Conservation (phyloP, 352 stramenopile genomes). For the Peronosclerospora sorghi region DNA sequence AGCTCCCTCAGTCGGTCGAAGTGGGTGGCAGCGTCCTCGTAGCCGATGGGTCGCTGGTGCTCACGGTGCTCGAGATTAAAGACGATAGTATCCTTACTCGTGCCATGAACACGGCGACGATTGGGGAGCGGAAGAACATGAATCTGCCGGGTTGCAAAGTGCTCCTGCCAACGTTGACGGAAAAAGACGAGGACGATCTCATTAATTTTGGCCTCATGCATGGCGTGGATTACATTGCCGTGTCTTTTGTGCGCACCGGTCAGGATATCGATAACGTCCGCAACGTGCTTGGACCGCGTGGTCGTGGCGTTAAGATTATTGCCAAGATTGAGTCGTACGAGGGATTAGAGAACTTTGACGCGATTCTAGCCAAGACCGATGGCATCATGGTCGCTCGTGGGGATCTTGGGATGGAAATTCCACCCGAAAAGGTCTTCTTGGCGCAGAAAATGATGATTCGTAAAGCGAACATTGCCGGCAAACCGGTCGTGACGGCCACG, state of each 20-base stretch:
- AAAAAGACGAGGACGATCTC: conserved; percentile 90
- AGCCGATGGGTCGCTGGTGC: conserved; percentile 89
- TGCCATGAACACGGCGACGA: conserved; percentile 67
- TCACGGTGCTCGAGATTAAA: conserved; percentile 81
- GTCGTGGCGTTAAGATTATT: conserved; percentile 91
- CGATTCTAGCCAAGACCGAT: conserved; percentile 95
- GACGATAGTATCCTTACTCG: conserved; percentile 58
- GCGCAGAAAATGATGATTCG: conserved; percentile 99
- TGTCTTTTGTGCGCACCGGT: conserved; percentile 95
- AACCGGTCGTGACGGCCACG: conserved; percentile 96
- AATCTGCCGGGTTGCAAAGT: conserved; percentile 90
- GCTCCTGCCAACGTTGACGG: conserved; percentile 86
- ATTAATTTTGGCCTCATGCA: conserved; percentile 92
- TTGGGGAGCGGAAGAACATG: conserved; percentile 94
- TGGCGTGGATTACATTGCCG: conserved; percentile 94
- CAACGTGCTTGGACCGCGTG: conserved; percentile 67
- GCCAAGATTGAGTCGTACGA: conserved; percentile 98
- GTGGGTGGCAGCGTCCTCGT: conserved; percentile 89
- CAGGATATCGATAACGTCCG: conserved; percentile 95
- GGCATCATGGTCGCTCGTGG: conserved; percentile 98
- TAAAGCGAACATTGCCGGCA: conserved; percentile 91
- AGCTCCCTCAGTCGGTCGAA: conserved; percentile 84
- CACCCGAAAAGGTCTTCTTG: conserved; percentile 95
- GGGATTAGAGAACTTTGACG: conserved; percentile 91
- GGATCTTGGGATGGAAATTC: conserved; percentile 98